phyloP scores from a whole-genome alignment of 2,329 filamentous ascomycete species.

The Zasmidium citrigriseum region DNA sequence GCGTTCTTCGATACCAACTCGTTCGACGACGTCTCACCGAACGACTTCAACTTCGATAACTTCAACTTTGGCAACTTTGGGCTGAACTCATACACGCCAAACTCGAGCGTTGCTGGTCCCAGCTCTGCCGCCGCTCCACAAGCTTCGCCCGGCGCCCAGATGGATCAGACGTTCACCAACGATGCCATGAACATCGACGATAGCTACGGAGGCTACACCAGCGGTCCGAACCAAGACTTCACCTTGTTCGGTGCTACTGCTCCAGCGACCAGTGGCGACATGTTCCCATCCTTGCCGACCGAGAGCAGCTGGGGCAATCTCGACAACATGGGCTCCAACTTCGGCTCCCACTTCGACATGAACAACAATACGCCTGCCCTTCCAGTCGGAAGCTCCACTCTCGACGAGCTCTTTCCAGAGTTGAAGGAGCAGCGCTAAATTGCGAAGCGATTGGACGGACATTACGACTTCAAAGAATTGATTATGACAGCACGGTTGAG shows the following conservation, averaged over 20 bases:
- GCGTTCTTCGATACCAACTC: slow-evolving; percentile 39
- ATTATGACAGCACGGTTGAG: slow-evolving; percentile 10
- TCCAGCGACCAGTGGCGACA: slow-evolving; percentile 22
- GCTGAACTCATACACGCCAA: slow-evolving; percentile 36
- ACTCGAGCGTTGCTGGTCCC: slow-evolving; percentile 24
- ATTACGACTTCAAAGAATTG: slow-evolving; percentile 2
- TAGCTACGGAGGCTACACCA: slow-evolving; percentile 12
- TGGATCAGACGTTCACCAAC: slow-evolving; percentile 57
- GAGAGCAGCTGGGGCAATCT: slow-evolving; percentile 39
- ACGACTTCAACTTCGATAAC: slow-evolving; percentile 61
- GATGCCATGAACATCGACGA: slow-evolving; percentile 62
- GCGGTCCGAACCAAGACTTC: slow-evolving; percentile 55
- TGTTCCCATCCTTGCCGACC: slow-evolving; percentile 30
- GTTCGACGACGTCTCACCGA: slow-evolving; percentile 43
- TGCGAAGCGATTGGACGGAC: neutral
- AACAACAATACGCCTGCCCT: slow-evolving; percentile 15
- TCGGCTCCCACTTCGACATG: slow-evolving; percentile 17
- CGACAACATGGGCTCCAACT: slow-evolving; percentile 27
- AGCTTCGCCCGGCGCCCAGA: slow-evolving; percentile 71
- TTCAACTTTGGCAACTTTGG: slow-evolving; percentile 57
- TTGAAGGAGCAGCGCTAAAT: slow-evolving; percentile 12
- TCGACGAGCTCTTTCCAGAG: slow-evolving; percentile 26
- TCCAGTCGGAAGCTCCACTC: slow-evolving; percentile 19
- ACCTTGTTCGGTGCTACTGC: slow-evolving; percentile 53
- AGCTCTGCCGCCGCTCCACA: slow-evolving; percentile 43